These are phyloP conservation scores for Leptosphaerulina australis DNA, from an alignment of 2,329 filamentous ascomycete genomes.

Conservation along the genomic window DNA sequence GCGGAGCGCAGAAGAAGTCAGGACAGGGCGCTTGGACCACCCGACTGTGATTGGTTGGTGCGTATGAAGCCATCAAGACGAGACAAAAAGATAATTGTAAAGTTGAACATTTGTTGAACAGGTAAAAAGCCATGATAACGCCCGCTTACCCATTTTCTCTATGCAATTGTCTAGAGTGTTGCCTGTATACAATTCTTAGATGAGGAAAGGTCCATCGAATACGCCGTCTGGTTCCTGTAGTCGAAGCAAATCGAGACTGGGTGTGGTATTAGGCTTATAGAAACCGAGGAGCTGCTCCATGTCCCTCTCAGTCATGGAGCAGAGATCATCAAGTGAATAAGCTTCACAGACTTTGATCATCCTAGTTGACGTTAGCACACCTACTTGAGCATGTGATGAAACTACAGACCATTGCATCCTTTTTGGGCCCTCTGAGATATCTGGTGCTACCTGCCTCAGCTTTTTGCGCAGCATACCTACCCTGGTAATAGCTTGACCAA, in stretches of 20 bases:
- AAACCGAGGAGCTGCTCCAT: slow-evolving; percentile 84
- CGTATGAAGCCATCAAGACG: slow-evolving; percentile 1
- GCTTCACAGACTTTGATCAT: slow-evolving; percentile 91
- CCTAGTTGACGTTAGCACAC: slow-evolving; percentile 58
- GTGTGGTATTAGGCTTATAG: slow-evolving; percentile 61
- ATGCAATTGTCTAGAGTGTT: neutral
- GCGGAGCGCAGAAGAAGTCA: slow-evolving; percentile 1
- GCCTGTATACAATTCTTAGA: slow-evolving; percentile 23
- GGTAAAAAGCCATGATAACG: slow-evolving; percentile 13
- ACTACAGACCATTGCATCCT: slow-evolving; percentile 79
- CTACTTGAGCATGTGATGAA: neutral
- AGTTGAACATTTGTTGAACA: slow-evolving; percentile 29
- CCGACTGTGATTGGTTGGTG: slow-evolving; percentile 29
- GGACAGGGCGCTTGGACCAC: slow-evolving; percentile 23
- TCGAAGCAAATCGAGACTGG: slow-evolving; percentile 52
- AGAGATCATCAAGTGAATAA: slow-evolving; percentile 84
- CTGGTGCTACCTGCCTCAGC: slow-evolving; percentile 77
- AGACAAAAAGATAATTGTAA: slow-evolving; percentile 7
- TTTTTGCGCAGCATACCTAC: slow-evolving; percentile 81
- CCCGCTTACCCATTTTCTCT: slow-evolving; percentile 17
- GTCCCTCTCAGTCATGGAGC: slow-evolving; percentile 76
- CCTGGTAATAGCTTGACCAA: slow-evolving; percentile 82
- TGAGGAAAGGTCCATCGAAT: slow-evolving; percentile 57
- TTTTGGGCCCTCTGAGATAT: slow-evolving; percentile 75
- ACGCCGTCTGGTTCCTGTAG: slow-evolving; percentile 48